phyloP scores from a whole-genome alignment of 805 yeast species.

The Starmerella bacillaris region DNA sequence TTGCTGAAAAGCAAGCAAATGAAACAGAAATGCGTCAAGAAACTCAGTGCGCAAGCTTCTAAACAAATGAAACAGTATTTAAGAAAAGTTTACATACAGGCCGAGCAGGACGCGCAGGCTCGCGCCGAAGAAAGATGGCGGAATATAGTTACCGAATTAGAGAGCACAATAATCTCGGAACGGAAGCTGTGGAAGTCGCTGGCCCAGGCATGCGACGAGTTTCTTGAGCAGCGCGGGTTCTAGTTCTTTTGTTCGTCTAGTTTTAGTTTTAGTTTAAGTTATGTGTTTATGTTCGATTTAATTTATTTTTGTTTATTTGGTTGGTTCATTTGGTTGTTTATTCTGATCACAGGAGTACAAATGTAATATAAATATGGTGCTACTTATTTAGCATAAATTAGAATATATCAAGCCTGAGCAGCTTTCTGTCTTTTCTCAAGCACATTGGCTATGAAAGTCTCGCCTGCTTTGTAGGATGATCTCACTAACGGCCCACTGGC shows the following conservation, averaged over 20 bases:
- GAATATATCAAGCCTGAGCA: no score
- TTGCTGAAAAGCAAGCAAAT: background rate
- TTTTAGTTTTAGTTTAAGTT: no score
- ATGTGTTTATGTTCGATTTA: no score
- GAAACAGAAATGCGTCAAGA: slow-evolving; percentile 1
- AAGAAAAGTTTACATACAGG: background rate
- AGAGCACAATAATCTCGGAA: slow-evolving; percentile 34
- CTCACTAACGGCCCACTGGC: slow-evolving; percentile 96
- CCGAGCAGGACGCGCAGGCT: slow-evolving; percentile 14
- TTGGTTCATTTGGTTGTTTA: no score
- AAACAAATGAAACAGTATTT: slow-evolving; percentile 1
- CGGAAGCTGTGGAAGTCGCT: slow-evolving; percentile 41
- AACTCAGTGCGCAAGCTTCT: slow-evolving; percentile 9
- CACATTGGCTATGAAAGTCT: slow-evolving; percentile 87
- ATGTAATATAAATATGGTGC: no score
- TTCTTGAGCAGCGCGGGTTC: slow-evolving; percentile 9
- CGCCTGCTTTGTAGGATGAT: slow-evolving; percentile 96
- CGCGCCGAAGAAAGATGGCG: slow-evolving; percentile 2
- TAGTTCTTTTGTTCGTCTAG: no score
- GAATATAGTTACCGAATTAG: slow-evolving; percentile 29
- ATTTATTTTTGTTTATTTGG: no score
- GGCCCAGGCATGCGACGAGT: slow-evolving; percentile 33
- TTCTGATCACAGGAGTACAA: no score
- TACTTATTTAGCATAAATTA: no score
- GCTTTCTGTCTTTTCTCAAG: no score